Base-by-base conservation (phyloP, 768 basidiomycete species). In the Boletus rubroflammeus region DNA sequence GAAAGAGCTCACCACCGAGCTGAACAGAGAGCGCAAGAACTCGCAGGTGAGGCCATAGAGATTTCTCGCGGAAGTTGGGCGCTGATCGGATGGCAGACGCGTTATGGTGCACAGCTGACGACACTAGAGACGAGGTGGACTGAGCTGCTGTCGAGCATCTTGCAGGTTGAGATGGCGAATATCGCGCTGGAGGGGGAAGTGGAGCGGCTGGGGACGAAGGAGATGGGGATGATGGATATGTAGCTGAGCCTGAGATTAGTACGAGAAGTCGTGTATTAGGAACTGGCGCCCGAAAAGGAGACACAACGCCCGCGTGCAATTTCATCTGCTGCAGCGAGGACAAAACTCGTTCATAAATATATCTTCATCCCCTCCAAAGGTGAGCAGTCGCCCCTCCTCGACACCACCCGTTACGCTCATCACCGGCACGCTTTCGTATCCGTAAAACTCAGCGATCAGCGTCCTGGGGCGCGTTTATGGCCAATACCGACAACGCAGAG, bases 91-190 rank as follows among this genome's bases (percentile, higher is more conserved):
- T 42, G 43, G 13, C 66, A 98, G 89, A 90, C 88, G 42, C 82
- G 78, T 9, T 74, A 86, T 19, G 94, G 94, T 49, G 78, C 81
- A 47, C 90, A 94, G 62, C 74, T 98, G 54, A 88, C 83, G 28
- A 75, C 82, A 9, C 74, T 97, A 55, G 94, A 98, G 72, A 88
- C 82, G 35, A 80, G 86, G 57, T 98, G 95, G 95, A 95, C 92
- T 21, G 91, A 94, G 72, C 77, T 98, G 44, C 86, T 98, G 52
- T 93, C 92, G 50, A 88, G 73, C 49, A 88, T 95, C 42, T 74
- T 98, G 54, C 95, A 98, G 72, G 88, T 97, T 59, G 95, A 97
- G 77, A 85, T 98, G 84, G 96, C 94, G 17, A 95, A 93, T 67
- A 80, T 86, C 39, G 92, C 93, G 26, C 70, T 97, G 69, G 93